Evolutionary conservation across 2,329 filamentous ascomycete species (phyloP).

Genomic region (Penicillium sp.): DNA sequence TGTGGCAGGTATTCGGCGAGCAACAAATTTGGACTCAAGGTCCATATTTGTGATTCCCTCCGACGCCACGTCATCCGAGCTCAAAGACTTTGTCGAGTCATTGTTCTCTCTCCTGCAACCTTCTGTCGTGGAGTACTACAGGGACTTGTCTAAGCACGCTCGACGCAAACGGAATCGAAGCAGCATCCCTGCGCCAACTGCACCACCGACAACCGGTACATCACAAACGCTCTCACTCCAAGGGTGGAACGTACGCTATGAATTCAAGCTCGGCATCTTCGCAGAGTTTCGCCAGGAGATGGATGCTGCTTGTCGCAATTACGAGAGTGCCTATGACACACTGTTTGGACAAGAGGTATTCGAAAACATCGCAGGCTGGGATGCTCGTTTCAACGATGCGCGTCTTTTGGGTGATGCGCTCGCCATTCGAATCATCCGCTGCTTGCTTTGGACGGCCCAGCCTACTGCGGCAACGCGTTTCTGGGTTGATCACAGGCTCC

Average conservation of each 20-base stretch:
- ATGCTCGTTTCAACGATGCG: constrained; percentile 85
- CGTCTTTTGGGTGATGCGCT: constrained; percentile 78
- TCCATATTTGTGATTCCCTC: constrained; percentile 80
- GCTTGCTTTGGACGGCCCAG: constrained; percentile 73
- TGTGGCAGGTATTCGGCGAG: constrained; percentile 70
- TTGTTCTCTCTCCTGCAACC: constrained; percentile 70
- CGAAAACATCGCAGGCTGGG: constrained; percentile 86
- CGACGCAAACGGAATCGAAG: constrained; percentile 82
- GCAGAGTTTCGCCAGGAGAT: constrained; percentile 92
- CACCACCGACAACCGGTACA: constrained; percentile 75
- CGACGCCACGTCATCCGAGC: constrained; percentile 64
- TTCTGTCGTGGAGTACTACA: constrained; percentile 80
- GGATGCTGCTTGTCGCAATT: constrained; percentile 79
- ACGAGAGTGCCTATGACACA: constrained; percentile 79
- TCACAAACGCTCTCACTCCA: constrained; percentile 79
- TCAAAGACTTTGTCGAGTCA: constrained; percentile 67
- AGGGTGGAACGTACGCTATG: constrained; percentile 90
- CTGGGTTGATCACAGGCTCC: constrained; percentile 73
- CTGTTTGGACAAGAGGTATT: constrained; percentile 78
- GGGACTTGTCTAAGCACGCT: constrained; percentile 86
- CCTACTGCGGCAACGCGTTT: constrained; percentile 73
- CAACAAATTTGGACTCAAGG: constrained; percentile 76
- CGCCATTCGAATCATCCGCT: constrained; percentile 74
- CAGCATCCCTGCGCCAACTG: constrained; percentile 70
- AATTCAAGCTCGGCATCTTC: constrained; percentile 87